Percentiles rank a stretch among this genome's conserved stretches.
Conservation (phyloP, 495 filamentous ascomycete species). For the Staphylotrichum longicolle region DNA sequence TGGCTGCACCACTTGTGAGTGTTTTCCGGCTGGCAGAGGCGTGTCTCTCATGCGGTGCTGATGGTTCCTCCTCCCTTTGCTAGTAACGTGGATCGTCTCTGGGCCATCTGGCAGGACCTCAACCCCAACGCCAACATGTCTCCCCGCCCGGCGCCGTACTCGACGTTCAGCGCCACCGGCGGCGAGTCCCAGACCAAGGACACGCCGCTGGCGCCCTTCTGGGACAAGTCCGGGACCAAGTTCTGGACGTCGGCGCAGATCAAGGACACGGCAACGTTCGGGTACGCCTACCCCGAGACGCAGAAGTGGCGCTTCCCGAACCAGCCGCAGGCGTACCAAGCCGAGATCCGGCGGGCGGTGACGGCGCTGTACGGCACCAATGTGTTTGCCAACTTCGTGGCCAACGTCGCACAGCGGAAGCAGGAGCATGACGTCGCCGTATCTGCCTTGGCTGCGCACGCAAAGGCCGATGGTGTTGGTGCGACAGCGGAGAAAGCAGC, state of each 20-base stretch:
- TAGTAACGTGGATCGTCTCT: constrained; percentile 59
- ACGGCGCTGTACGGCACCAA: constrained; percentile 30
- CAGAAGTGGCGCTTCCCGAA: constrained; percentile 28
- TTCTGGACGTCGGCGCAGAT: constrained; percentile 50
- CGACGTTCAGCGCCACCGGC: constrained; percentile 50
- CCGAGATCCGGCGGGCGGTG: constrained; percentile 21
- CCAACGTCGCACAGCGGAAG: constrained; percentile 20
- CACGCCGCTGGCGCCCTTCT: constrained; percentile 47
- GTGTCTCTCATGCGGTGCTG: no score
- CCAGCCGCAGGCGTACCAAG: constrained; percentile 18
- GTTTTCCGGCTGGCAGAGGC: no score
- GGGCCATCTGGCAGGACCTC: constrained; percentile 69
- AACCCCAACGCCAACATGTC: constrained; percentile 58
- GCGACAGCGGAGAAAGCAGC: constrained; percentile 1
- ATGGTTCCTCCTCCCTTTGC: no score
- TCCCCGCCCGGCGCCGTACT: constrained; percentile 45
- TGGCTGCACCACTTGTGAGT: constrained; percentile 60
- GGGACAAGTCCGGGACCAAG: constrained; percentile 34
- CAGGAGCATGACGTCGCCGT: constrained; percentile 6
- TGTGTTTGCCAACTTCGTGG: constrained; percentile 27
- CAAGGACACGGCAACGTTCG: constrained; percentile 43
- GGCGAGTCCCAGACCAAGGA: constrained; percentile 41
- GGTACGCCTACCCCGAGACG: constrained; percentile 62
- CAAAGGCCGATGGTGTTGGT: background rate
- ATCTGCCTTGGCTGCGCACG: background rate